Evolutionary conservation across 2,329 filamentous ascomycete genomes (phyloP).

Genomic region (Thelonectria discophora): DNA sequence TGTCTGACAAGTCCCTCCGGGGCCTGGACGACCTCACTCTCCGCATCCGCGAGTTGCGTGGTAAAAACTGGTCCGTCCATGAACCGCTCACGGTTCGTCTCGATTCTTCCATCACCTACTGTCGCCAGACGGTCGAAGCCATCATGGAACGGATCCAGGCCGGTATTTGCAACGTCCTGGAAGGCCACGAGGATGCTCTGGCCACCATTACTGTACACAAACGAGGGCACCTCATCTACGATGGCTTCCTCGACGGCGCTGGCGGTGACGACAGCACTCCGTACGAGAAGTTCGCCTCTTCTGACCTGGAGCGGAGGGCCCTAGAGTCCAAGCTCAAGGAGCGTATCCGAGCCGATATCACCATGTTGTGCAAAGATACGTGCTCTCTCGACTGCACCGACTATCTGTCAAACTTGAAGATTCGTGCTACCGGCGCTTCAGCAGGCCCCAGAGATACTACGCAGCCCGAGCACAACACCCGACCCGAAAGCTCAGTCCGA

Average conservation of each 20-base stretch:
- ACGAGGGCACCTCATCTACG: conserved; percentile 59
- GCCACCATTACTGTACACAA: conserved; percentile 59
- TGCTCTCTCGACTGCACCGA: conserved; percentile 52
- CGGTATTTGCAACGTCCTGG: conserved; percentile 58
- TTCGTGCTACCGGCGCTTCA: conserved; percentile 33
- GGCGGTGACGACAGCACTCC: conserved; percentile 46
- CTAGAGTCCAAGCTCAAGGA: conserved; percentile 54
- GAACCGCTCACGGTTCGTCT: conserved; percentile 58
- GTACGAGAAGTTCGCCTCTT: conserved; percentile 45
- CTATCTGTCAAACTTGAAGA: conserved; percentile 40
- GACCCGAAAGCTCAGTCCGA: conserved; percentile 14
- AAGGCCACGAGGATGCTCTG: conserved; percentile 56
- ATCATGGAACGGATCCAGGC: conserved; percentile 62
- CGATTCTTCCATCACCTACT: conserved; percentile 53
- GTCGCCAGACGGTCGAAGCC: conserved; percentile 56
- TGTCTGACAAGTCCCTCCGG: conserved; percentile 53
- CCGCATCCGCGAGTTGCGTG: conserved; percentile 56
- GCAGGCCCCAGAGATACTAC: conserved; percentile 22
- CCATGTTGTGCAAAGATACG: conserved; percentile 61
- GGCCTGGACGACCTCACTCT: conserved; percentile 59
- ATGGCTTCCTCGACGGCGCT: conserved; percentile 42
- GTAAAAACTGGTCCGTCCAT: conserved; percentile 56
- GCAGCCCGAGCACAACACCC: conserved; percentile 13
- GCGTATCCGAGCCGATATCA: conserved; percentile 58
- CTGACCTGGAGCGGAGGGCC: conserved; percentile 49